Conservation (phyloP, 371 early-diverging fungal genomes). For the Rhizopus delemar region DNA sequence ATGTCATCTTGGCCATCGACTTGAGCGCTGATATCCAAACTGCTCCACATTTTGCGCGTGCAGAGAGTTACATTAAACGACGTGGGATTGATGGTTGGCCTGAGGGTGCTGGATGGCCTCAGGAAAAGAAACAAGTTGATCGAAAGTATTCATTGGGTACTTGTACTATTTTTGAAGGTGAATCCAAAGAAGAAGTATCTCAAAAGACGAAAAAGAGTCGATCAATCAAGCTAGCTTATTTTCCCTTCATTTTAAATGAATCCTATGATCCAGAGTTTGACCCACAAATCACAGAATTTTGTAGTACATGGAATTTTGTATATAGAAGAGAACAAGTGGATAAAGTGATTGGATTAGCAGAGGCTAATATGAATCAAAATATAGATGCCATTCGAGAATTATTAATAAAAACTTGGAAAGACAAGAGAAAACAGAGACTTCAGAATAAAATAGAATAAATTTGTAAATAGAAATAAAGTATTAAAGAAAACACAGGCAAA, state of each 20-base stretch:
- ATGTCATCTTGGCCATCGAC: slow-evolving; percentile 71
- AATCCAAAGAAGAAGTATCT: neutral
- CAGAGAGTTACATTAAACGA: slow-evolving; percentile 59
- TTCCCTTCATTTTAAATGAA: slow-evolving; percentile 61
- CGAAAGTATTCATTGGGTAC: slow-evolving; percentile 33
- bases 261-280: slow-evolving; percentile 60
- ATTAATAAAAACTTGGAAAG: slow-evolving; percentile 46
- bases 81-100: slow-evolving; percentile 60
- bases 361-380: slow-evolving; percentile 50
- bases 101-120: slow-evolving; percentile 43
- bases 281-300: slow-evolving; percentile 63
- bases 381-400: slow-evolving; percentile 44
- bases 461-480: slow-evolving; percentile 2
- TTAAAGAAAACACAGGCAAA: neutral
- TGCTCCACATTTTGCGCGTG: slow-evolving; percentile 66
- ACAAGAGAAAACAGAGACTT: slow-evolving; percentile 35
- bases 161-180: slow-evolving; percentile 44
- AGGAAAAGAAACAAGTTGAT: slow-evolving; percentile 25
- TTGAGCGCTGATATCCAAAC: slow-evolving; percentile 70
- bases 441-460: slow-evolving; percentile 1
- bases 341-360: slow-evolving; percentile 53
- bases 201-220: slow-evolving; percentile 21
- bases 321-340: slow-evolving; percentile 60
- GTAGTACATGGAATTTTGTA: slow-evolving; percentile 69
- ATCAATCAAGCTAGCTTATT: slow-evolving; percentile 60